Base-by-base conservation (phyloP, 108 stramenopile species). In the Cyclotella sp. region DNA sequence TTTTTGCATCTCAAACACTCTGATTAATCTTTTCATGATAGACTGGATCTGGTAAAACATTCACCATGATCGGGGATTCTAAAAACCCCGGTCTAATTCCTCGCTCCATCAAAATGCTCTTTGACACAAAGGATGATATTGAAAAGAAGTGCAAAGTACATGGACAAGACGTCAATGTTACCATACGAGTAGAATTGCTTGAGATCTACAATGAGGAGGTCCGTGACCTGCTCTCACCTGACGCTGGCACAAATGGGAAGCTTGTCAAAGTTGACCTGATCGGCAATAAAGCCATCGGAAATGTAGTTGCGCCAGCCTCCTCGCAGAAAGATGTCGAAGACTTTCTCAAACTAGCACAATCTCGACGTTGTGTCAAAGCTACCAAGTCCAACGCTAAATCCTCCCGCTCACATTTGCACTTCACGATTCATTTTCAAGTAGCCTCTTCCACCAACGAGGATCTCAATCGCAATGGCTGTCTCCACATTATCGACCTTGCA, bases 181-280 rank as follows among this genome's bases (percentile, higher is more conserved):
- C 77, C 16, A 81, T 98, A 26, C 69, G 72, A 40, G 86, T 96
- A 21, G 95, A 96, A 75, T 83, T 99, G 62, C 88, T 99, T 18
- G 99, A 99, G 77, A 92, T 99, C 9, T 98, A 99, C 92, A 98
- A 98, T 73, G 98, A 98, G 70, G 86, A 97, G 21, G 90, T 99
- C 19, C 84, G 89, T 29, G 97, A 98, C 75, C 68, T 99, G 43
- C 74, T 97, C 9, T 81, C 79, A 16, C 30, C 81, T 15, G 79
- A 88, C 34, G 76, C 65, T 42, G 85, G 73, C 15, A 58, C 70
- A 39, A 43, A 79, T 47, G 89, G 85, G 22, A 64, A 86, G 51
- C 79, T 78, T 51, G 40, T 85, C 51, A 76, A 86, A 46, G 51
- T 94, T 53, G 85, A 87, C 46, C 71, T 94, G 11, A 85, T 80